These are phyloP conservation scores for Pelargonium fulgidum DNA, from an alignment of 441 rosid species.

Conservation along the genomic window DNA sequence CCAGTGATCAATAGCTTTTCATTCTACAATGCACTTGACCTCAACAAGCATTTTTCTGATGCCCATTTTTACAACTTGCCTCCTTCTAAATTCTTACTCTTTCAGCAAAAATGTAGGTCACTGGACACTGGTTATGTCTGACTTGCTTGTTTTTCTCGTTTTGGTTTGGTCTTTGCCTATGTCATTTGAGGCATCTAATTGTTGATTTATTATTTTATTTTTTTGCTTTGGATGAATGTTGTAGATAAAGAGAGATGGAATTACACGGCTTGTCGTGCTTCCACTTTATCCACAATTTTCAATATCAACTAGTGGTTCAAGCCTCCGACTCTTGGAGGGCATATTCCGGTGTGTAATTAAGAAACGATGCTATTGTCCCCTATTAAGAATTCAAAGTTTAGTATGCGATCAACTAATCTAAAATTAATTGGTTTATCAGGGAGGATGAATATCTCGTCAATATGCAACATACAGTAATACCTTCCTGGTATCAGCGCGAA, in stretches of 20 bases:
- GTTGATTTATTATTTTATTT: too few relatives aligned
- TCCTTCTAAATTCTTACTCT: too few relatives aligned
- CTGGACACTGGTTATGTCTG: too few relatives aligned
- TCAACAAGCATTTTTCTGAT: too few relatives aligned
- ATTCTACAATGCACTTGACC: not conserved
- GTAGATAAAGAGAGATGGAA: constrained; percentile 76
- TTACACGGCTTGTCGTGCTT: constrained; percentile 88
- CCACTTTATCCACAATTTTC: constrained; percentile 99
- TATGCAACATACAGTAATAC: constrained; percentile 98
- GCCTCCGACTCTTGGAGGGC: constrained; percentile 86
- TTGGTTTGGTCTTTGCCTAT: too few relatives aligned
- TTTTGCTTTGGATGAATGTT: too few relatives aligned
- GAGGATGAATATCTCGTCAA: constrained; percentile 94
- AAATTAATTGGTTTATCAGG: constrained; percentile 38
- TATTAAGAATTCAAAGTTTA: too few relatives aligned
- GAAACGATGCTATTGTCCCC: constrained; percentile 11
- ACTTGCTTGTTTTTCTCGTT: too few relatives aligned
- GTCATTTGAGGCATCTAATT: not conserved
- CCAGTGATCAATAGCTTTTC: constrained; percentile 8
- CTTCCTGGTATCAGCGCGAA: constrained; percentile 98
- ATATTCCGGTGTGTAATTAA: constrained; percentile 61
- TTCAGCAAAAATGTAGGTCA: too few relatives aligned
- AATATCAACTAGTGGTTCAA: constrained; percentile 97
- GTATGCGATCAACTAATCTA: constrained; percentile 16
- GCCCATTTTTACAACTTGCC: too few relatives aligned